Percentiles rank a stretch among this genome's conserved stretches.
These are phyloP conservation scores for Trapa incisa DNA, from an alignment of 345 rosid genomes.

Conservation along the genomic window DNA sequence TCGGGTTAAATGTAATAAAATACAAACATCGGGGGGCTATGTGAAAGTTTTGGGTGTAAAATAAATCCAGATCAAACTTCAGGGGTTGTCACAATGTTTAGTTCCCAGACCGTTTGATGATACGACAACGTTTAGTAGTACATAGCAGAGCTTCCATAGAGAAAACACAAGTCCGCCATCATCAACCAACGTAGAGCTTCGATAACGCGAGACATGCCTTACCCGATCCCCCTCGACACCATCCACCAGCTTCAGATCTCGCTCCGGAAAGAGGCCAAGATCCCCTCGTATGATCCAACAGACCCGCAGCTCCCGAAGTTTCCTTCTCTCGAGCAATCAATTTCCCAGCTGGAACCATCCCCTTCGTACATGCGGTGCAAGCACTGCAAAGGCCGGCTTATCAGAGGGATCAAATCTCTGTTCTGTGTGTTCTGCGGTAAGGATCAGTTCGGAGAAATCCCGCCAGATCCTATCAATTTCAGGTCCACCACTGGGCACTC, in stretches of 20 bases:
- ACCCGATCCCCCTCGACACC: slow-evolving; percentile 44
- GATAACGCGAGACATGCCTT: slow-evolving; percentile 28
- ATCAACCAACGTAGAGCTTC: background rate
- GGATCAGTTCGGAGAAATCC: slow-evolving; percentile 25
- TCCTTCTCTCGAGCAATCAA: slow-evolving; percentile 30
- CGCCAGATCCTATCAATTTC: slow-evolving; percentile 59
- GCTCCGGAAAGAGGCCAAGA: slow-evolving; percentile 45
- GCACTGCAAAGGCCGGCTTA: slow-evolving; percentile 53
- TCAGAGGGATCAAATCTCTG: slow-evolving; percentile 44
- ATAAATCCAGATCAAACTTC: background rate
- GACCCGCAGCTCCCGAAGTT: slow-evolving; percentile 25
- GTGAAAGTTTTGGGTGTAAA: background rate
- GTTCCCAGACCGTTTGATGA: no score
- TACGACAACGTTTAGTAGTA: background rate
- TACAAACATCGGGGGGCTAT: background rate
- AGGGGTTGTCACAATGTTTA: background rate
- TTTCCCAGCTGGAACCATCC: slow-evolving; percentile 48
- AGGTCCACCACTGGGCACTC: slow-evolving; percentile 43
- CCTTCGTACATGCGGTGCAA: slow-evolving; percentile 54
- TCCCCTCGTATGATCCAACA: slow-evolving; percentile 40
- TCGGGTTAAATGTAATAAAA: background rate
- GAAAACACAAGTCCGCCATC: background rate
- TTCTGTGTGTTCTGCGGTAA: slow-evolving; percentile 75
- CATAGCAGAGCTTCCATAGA: background rate
- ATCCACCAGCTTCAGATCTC: slow-evolving; percentile 45